Evolutionary conservation across 2,329 filamentous ascomycete species (phyloP), one percentile per base, ranked within the genome.

Genomic region (Cryphonectria nitschkei): DNA sequence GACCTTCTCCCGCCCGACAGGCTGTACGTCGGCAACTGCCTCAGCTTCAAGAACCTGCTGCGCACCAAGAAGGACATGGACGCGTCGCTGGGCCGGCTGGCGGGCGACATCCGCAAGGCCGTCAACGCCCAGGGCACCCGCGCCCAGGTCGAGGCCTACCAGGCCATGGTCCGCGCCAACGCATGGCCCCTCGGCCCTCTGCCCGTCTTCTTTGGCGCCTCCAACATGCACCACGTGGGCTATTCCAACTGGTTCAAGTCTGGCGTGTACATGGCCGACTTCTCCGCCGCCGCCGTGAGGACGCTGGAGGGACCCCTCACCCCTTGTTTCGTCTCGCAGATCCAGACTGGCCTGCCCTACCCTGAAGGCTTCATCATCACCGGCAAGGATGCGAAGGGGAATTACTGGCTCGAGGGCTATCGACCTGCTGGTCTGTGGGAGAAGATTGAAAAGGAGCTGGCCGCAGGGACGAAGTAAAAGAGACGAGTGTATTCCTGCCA

Each of bases 111-210:
- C 29, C 77, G 80, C 9, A 68, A 69, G 1, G 70, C 76, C 11
- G 79, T 82, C 70, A 72, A 72, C 29, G 75, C 77, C 70, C 79
- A 78, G 63, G 77, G 78, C 22, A 79, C 79, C 2, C 74, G 76
- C 1, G 74, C 70, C 4, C 81, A 82, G 74, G 74, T 80, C 64
- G 79, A 81, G 71, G 82, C 77, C 34, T 81, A 77, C 74, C 75
- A 74, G 32, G 73, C 75, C 26, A 74, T 78, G 67, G 70, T 78
- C 43, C 75, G 77, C 2, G 68, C 73, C 39, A 74, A 74, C 14
- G 68, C 72, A 0, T 68, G 54, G 13, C 75, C 76, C 5, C 69
- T 75, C n/a, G 74, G 79, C 1, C 76, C 79, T 0, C 54, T 58
- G 29, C 54, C 54, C 54, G 54, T 58, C 54, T 72, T 76, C 14